Evolutionary conservation across 139 green algal species (phyloP).

Genomic region (Nannochloris sp.): DNA sequence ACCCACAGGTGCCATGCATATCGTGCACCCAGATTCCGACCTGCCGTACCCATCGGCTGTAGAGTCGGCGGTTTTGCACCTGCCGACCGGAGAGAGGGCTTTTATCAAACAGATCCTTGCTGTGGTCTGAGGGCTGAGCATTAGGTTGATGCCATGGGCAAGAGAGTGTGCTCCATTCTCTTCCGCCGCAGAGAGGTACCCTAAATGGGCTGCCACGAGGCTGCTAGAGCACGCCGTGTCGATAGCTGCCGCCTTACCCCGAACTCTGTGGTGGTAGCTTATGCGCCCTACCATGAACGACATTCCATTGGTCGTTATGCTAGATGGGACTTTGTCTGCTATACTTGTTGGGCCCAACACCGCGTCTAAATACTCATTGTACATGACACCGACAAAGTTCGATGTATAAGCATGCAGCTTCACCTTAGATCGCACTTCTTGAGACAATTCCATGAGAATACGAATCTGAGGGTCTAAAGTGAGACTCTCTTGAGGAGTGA

Average conservation of each 20-base stretch:
- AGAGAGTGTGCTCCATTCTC: conserved; percentile 20
- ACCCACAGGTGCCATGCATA: conserved; percentile 40
- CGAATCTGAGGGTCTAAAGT: conserved; percentile 69
- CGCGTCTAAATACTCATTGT: conserved; percentile 11
- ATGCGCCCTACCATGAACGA: conserved; percentile 36
- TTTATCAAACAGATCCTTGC: conserved; percentile 27
- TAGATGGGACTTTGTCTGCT: conserved; percentile 4
- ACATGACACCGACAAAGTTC: conserved; percentile 43
- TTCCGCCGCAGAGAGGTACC: neutral
- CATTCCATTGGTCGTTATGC: conserved; percentile 22
- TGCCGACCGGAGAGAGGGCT: conserved; percentile 53
- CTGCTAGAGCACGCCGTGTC: conserved; percentile 46
- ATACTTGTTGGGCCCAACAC: conserved; percentile 19
- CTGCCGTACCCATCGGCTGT: conserved; percentile 67
- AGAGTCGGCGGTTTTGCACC: conserved; percentile 76
- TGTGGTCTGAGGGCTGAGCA: conserved; percentile 48
- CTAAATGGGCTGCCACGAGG: conserved; percentile 30
- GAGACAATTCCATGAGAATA: conserved; percentile 37
- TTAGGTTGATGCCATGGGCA: conserved; percentile 62
- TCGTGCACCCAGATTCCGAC: conserved; percentile 49
- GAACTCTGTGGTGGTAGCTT: conserved; percentile 39
- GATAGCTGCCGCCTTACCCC: conserved; percentile 25
- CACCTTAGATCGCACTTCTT: conserved; percentile 7
- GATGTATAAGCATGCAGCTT: neutral
- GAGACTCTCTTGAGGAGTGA: conserved; percentile 27